Percentiles rank a stretch among this genome's conserved stretches.
Evolutionary conservation across 2,329 filamentous ascomycete species (phyloP).

Genomic region (Colletotrichum limetticola): DNA sequence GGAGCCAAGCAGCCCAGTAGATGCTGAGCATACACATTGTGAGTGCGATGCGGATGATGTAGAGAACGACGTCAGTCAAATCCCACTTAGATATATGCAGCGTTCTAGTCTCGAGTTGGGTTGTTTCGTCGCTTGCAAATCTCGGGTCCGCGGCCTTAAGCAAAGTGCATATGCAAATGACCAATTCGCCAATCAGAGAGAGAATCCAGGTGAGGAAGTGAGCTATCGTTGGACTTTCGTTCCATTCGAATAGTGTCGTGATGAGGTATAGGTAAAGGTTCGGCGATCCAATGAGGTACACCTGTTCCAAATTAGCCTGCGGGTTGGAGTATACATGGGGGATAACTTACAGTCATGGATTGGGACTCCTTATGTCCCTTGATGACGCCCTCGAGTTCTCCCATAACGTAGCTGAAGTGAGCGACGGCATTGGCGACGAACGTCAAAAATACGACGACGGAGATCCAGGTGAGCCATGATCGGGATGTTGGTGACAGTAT

Average conservation of each 20-base stretch:
- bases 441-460: constrained; percentile 75
- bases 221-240: constrained; percentile 80
- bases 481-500: constrained; percentile 67
- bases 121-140: constrained; percentile 36
- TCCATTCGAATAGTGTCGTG: constrained; percentile 86
- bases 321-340: constrained; percentile 14
- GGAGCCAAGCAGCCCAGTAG: constrained; percentile 53
- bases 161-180: constrained; percentile 76
- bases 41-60: constrained; percentile 74
- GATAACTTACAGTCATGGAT: constrained; percentile 25
- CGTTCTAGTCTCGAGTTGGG: not conserved
- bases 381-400: constrained; percentile 21
- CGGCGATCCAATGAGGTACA: constrained; percentile 85
- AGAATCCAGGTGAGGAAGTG: constrained; percentile 85
- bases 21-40: constrained; percentile 68
- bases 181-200: constrained; percentile 76
- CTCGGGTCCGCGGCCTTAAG: constrained; percentile 65
- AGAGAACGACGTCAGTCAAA: constrained; percentile 72
- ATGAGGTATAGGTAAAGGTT: constrained; percentile 90
- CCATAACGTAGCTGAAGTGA: constrained; percentile 34
- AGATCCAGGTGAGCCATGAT: constrained; percentile 79
- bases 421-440: constrained; percentile 80
- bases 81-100: constrained; percentile 59
- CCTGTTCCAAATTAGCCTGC: constrained; percentile 59
- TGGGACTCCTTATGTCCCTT: constrained; percentile 28